Evolutionary conservation across 148 eudicot species (phyloP), one percentile per base, ranked within the genome.

Genomic region (Heliamphora exappendiculata): DNA sequence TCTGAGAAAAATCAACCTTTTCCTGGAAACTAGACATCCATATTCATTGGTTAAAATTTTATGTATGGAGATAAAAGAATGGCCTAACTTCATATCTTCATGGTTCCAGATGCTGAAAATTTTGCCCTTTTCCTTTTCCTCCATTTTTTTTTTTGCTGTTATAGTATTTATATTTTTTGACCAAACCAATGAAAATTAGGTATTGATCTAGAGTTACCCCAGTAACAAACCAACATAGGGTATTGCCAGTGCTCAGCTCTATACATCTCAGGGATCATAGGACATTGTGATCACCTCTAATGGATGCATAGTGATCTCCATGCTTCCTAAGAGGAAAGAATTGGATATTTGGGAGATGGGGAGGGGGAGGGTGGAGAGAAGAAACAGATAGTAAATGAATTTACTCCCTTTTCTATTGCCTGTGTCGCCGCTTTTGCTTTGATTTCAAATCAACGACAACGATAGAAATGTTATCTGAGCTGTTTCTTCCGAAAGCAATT

Each of bases 401-500:
- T 53, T 67, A 70, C 55, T 69, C 72, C 71, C 70, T 53, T 54
- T 45, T 45, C 80, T 78, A 72, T 67, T 58, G 72, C 60, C 79
- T 82, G 80, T 79, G 83, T 58, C 77, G 80, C 49, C 78, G 84
- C 78, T 82, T 88, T 84, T 85, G 86, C 83, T 87, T 82, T 14
- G 84, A 81, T 76, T 89, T 89, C 53, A 92, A 84, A 75, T 87
- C 94, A 74, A 92, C 91, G 70, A 92, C 97, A 49, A 91, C 73
- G 33, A 89, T 79, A 20, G 93, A 89, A 33, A 93, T 88, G 76
- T 93, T 93, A 76, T 93, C 97, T 4, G 90, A 80, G 81, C 95
- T 93, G 74, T 86, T 86, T 79, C 81, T 82, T 5, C 86, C 83
- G 13, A 84, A 71, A 7, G 97, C 97, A 37, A 89, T 81, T 79